Percentiles rank a stretch among this genome's conserved stretches.
These are phyloP conservation scores for Amoebophrya sp. DNA, from an alignment of 169 alveolate species.

Conservation along the genomic window DNA sequence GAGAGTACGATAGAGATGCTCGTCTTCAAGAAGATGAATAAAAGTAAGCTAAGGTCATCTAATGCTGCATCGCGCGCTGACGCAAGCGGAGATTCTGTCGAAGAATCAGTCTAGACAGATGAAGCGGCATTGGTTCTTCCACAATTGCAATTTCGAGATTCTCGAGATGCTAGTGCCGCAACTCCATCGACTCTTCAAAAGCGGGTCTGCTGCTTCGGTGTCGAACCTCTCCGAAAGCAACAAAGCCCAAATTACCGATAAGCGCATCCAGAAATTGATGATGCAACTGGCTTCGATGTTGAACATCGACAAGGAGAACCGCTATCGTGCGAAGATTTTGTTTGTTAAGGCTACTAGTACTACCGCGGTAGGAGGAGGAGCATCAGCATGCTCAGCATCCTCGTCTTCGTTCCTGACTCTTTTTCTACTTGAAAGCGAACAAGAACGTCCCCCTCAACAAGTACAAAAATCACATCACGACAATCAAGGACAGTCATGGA, in stretches of 20 bases:
- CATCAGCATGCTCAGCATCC: too few species aligned
- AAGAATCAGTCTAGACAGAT: background rate
- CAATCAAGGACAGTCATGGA: too few species aligned
- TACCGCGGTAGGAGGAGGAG: too few species aligned
- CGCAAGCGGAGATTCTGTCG: constrained; percentile 7
- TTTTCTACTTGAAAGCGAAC: too few species aligned
- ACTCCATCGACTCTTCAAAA: background rate
- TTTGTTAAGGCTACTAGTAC: too few species aligned
- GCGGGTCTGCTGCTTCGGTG: background rate
- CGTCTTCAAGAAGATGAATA: too few species aligned
- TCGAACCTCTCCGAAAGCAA: background rate
- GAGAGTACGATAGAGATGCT: too few species aligned
- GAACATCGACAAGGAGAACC: background rate
- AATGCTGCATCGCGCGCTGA: constrained; percentile 6
- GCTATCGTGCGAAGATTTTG: background rate
- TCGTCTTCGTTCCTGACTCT: too few species aligned
- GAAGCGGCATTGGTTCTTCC: constrained; percentile 16
- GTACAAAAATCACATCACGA: too few species aligned
- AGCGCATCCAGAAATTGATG: background rate
- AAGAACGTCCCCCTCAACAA: too few species aligned
- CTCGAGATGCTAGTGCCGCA: background rate
- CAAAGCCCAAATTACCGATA: background rate
- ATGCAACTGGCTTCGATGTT: constrained; percentile 15
- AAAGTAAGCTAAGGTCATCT: too few species aligned
- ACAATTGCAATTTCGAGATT: constrained; percentile 18